A percentile compares a stretch with the other conserved stretches of the same genome.
Evolutionary conservation across 768 basidiomycete genomes (phyloP).

Genomic region (Hypholoma sublateritium): DNA sequence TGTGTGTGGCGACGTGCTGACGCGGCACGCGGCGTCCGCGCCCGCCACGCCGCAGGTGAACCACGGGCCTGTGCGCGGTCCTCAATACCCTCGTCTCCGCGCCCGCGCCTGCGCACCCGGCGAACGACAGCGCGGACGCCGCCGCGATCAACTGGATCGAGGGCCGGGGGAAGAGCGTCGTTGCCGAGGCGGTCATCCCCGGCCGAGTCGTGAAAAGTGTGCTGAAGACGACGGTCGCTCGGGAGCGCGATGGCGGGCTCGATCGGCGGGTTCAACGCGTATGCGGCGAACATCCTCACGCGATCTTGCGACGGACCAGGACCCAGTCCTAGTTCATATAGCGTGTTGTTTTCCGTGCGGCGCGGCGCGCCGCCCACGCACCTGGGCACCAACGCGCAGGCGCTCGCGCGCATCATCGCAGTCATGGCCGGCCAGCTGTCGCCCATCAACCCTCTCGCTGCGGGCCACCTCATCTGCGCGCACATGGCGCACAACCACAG

Average conservation of each 20-base stretch:
- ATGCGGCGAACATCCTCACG: slow-evolving; percentile 98
- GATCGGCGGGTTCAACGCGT: slow-evolving; percentile 98
- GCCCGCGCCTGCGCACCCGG: slow-evolving; percentile 9
- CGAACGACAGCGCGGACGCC: background rate
- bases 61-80: slow-evolving; percentile 55
- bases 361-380: slow-evolving; percentile 83
- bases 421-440: slow-evolving; percentile 99
- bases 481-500: slow-evolving; percentile 89
- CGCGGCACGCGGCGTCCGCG: slow-evolving; percentile 36
- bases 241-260: slow-evolving; percentile 98
- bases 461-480: slow-evolving; percentile 91
- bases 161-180: slow-evolving; percentile 96
- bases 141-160: slow-evolving; percentile 99
- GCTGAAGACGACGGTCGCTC: slow-evolving; percentile 93
- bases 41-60: slow-evolving; percentile 23
- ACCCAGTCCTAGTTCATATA: too few species aligned
- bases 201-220: slow-evolving; percentile 87
- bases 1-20: background rate
- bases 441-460: slow-evolving; percentile 88
- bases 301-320: slow-evolving; percentile 97
- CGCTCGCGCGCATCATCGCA: slow-evolving; percentile 86
- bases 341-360: too few species aligned
- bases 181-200: slow-evolving; percentile 92
- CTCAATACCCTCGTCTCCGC: slow-evolving; percentile 55
- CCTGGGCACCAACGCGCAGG: slow-evolving; percentile 89